Evolutionary conservation across 2,329 filamentous ascomycete species (phyloP).

Genomic region (Westerdykella sp.): DNA sequence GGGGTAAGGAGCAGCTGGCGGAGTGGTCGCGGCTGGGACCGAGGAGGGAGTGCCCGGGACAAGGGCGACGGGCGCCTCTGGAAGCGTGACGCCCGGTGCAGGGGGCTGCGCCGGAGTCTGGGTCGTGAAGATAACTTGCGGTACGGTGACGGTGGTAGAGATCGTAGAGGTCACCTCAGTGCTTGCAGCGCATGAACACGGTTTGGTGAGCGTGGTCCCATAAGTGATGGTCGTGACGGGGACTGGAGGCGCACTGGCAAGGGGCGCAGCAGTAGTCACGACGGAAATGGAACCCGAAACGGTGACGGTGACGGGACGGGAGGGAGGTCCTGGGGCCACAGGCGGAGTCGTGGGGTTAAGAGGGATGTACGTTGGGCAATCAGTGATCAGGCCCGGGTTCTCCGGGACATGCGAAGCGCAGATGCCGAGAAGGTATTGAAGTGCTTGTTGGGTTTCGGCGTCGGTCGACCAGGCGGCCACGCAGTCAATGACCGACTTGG

Average conservation of each 20-base stretch:
- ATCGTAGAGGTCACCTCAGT: slow-evolving; percentile 28
- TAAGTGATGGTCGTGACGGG: slow-evolving; percentile 40
- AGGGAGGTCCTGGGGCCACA: slow-evolving; percentile 7
- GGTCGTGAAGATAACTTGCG: slow-evolving; percentile 42
- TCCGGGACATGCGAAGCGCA: slow-evolving; percentile 66
- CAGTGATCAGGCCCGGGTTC: slow-evolving; percentile 83
- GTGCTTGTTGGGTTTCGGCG: slow-evolving; percentile 60
- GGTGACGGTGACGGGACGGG: background rate
- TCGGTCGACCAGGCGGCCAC: slow-evolving; percentile 68
- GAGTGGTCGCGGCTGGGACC: slow-evolving; percentile 24
- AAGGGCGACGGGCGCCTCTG: slow-evolving; percentile 31
- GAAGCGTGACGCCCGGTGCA: slow-evolving; percentile 19
- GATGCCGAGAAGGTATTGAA: slow-evolving; percentile 85
- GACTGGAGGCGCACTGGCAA: slow-evolving; percentile 6
- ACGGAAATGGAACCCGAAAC: slow-evolving; percentile 9
- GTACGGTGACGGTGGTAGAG: slow-evolving; percentile 41
- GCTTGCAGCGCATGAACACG: slow-evolving; percentile 19
- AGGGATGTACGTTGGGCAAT: slow-evolving; percentile 56
- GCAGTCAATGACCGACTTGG: slow-evolving; percentile 73
- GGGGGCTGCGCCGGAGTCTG: slow-evolving; percentile 19
- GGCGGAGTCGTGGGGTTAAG: slow-evolving; percentile 34
- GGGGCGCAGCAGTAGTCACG: slow-evolving; percentile 11
- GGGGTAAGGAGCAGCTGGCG: slow-evolving; percentile 17
- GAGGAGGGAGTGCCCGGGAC: slow-evolving; percentile 31
- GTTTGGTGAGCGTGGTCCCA: slow-evolving; percentile 34